phyloP scores from a whole-genome alignment of 2,329 filamentous ascomycete genomes.

The Coniochaeta pulveracea region DNA sequence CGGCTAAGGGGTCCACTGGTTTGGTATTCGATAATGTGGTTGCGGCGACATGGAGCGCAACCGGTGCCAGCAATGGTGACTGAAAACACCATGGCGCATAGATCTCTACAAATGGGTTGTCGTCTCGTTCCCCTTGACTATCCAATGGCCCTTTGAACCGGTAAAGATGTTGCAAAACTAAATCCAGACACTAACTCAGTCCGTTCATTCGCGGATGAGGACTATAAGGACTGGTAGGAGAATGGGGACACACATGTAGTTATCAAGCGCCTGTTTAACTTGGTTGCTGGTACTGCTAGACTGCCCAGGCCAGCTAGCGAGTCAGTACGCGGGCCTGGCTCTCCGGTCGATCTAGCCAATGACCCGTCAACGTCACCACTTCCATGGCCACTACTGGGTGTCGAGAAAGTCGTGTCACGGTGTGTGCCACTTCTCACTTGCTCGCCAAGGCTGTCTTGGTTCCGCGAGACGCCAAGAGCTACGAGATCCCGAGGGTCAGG shows the following conservation, averaged over 20 bases:
- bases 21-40: conserved; percentile 39
- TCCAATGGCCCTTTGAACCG: conserved; percentile 40
- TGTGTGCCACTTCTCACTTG: too few relatives aligned
- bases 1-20: conserved; percentile 29
- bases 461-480: too few relatives aligned
- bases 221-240: background rate
- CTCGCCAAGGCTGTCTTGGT: too few relatives aligned
- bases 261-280: conserved; percentile 34
- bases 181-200: background rate
- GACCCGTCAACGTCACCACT: too few relatives aligned
- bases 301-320: background rate
- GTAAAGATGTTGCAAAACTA: conserved; percentile 35
- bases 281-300: conserved; percentile 15
- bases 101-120: conserved; percentile 31
- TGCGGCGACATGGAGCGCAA: conserved; percentile 36
- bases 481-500: too few relatives aligned
- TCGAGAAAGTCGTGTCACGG: too few relatives aligned
- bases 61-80: conserved; percentile 35
- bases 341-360: too few relatives aligned
- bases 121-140: conserved; percentile 30
- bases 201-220: too few relatives aligned
- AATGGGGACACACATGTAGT: conserved; percentile 27
- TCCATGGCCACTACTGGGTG: too few relatives aligned
- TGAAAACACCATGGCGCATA: conserved; percentile 37
- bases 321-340: too few relatives aligned